Evolutionary conservation across 2,329 filamentous ascomycete species (phyloP), one percentile per base, ranked within the genome.

Genomic region (Coleophoma eucalyptorum): DNA sequence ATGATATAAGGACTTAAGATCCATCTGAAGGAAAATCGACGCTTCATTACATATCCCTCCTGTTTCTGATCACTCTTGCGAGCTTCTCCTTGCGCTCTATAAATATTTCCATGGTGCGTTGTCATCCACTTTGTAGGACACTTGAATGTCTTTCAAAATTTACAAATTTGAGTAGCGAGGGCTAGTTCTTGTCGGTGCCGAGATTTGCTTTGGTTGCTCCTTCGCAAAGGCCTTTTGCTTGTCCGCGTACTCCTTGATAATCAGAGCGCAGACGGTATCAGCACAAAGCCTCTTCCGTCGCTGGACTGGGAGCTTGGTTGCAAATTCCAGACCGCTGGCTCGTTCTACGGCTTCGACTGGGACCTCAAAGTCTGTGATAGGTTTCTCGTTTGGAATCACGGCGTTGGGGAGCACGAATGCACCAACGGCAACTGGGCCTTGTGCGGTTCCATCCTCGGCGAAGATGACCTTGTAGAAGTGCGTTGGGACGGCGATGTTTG

Each of bases 391-490:
- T 35, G 87, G 77, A 61, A 99, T 99, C 16, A 74, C 78, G 2
- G 90, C 91, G 68, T 99, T 99, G 15, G 94, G 94, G 62, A 99
- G 77, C 48, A 99, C 93, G 65, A 99, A 99, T 7, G 94, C 94
- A 43, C 90, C 94, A 34, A 99, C 74, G 32, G 91, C 90, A 33
- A 99, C 94, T 56, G 86, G 86, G 16, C 89, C 89, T 21, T 77
- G 77, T 10, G 65, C 70, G 1, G 70, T 73, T 3, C 87, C 89
- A 64, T 96, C 90, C 72, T 99, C 94, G 21, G 90, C 94, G 64
- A 94, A 96, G 61, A 99, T 94, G 65, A 99, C 90, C 76, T 99
- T 99, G 81, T 96, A 99, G 74, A 99, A 99, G 70, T 99, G 94
- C 19, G 94, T 99, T 3, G 94, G 94, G 48, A 99, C 94, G 21